Percentiles rank a stretch among this genome's conserved stretches.
Conservation (phyloP, 768 basidiomycete species). For the Trametes maxima region DNA sequence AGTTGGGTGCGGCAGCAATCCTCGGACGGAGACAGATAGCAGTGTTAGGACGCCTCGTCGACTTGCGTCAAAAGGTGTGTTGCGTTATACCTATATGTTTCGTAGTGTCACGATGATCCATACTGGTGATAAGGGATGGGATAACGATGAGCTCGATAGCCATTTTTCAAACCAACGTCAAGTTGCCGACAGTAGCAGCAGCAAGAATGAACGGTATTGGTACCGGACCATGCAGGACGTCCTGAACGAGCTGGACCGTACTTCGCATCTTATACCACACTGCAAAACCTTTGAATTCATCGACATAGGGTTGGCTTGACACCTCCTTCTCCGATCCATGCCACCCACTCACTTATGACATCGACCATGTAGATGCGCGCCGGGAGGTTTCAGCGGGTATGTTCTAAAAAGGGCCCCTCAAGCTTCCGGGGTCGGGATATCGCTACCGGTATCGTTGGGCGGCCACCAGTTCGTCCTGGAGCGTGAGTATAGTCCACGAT, state of each 20-base stretch:
- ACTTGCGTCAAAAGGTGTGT: slow-evolving; percentile 7
- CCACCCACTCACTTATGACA: neutral
- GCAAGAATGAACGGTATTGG: slow-evolving; percentile 13
- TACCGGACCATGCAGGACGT: slow-evolving; percentile 22
- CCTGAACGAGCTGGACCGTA: slow-evolving; percentile 26
- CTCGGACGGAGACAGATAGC: neutral
- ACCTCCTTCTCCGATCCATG: no score
- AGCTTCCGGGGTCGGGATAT: slow-evolving; percentile 23
- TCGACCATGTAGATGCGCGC: slow-evolving; percentile 22
- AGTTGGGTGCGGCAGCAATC: neutral
- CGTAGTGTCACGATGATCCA: neutral
- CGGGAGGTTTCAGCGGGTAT: slow-evolving; percentile 27
- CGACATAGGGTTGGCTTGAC: slow-evolving; percentile 22
- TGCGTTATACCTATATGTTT: neutral
- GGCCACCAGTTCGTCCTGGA: slow-evolving; percentile 20
- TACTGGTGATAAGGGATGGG: slow-evolving; percentile 13
- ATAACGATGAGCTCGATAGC: slow-evolving; percentile 2
- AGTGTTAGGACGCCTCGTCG: neutral
- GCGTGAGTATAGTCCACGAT: slow-evolving; percentile 4
- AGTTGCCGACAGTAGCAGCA: slow-evolving; percentile 10
- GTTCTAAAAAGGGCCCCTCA: slow-evolving; percentile 19
- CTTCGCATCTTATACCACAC: slow-evolving; percentile 10
- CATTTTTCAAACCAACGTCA: slow-evolving; percentile 19
- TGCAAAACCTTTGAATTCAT: slow-evolving; percentile 16
- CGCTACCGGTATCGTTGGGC: slow-evolving; percentile 12